Percentiles rank a stretch among this genome's conserved stretches.
These are phyloP conservation scores for Prototheca wickerhamii DNA, from an alignment of 163 green algal species.

Conservation along the genomic window DNA sequence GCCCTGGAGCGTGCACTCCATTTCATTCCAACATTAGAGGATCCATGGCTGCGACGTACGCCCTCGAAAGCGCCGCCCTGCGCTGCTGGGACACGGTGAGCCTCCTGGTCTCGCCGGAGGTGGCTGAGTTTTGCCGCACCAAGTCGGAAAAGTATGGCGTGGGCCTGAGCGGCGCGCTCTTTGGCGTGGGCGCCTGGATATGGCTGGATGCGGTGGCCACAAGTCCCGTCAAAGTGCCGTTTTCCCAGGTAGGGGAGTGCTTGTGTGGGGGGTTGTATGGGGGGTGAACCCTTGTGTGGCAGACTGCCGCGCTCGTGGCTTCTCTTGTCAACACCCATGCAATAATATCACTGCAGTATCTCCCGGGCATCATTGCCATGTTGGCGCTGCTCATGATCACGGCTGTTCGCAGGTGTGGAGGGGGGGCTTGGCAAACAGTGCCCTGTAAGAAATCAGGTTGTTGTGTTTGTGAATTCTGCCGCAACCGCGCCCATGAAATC, in stretches of 20 bases:
- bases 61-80: background rate
- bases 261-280: background rate
- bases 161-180: conserved; percentile 33
- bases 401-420: conserved; percentile 48
- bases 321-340: background rate
- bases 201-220: conserved; percentile 55
- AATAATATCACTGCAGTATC: conserved; percentile 42
- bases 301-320: background rate
- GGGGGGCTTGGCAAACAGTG: background rate
- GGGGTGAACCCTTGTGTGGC: background rate
- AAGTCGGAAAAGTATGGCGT: conserved; percentile 1
- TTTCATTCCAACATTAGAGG: background rate
- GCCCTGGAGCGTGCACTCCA: too few relatives aligned
- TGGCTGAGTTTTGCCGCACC: background rate
- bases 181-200: conserved; percentile 60
- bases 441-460: too few relatives aligned
- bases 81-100: background rate
- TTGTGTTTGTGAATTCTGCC: too few relatives aligned
- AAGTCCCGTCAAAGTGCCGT: conserved; percentile 37
- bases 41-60: background rate
- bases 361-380: conserved; percentile 68
- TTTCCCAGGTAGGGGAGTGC: conserved; percentile 35
- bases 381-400: conserved; percentile 83
- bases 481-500: too few relatives aligned
- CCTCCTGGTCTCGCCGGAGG: conserved; percentile 1